These are phyloP conservation scores for Paxillus rubicundulus DNA, from an alignment of 768 basidiomycete genomes.

Conservation along the genomic window DNA sequence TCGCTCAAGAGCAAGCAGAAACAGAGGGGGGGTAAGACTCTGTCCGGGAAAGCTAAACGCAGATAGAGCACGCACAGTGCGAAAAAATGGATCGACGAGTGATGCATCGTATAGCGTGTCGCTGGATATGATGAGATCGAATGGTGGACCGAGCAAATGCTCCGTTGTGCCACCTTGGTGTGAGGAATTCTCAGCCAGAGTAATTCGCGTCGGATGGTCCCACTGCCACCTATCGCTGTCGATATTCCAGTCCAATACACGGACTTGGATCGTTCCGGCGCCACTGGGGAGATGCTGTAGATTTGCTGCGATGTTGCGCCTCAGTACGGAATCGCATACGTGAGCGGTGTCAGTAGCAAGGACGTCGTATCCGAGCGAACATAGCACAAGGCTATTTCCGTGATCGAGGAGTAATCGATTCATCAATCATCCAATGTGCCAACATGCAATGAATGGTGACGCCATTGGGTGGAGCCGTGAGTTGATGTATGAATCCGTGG, in stretches of 20 bases:
- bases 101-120: slow-evolving; percentile 74
- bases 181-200: slow-evolving; percentile 31
- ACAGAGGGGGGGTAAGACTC: not conserved
- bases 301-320: slow-evolving; percentile 58
- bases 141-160: slow-evolving; percentile 46
- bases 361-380: slow-evolving; percentile 71
- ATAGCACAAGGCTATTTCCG: slow-evolving; percentile 53
- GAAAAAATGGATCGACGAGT: slow-evolving; percentile 67
- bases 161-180: slow-evolving; percentile 16
- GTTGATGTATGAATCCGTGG: not conserved
- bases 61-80: slow-evolving; percentile 58
- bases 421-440: not conserved
- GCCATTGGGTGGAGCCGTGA: not conserved
- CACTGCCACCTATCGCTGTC: slow-evolving; percentile 55
- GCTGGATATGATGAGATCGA: slow-evolving; percentile 77
- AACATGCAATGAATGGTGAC: slow-evolving; percentile 2
- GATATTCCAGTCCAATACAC: slow-evolving; percentile 70
- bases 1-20: slow-evolving; percentile 65
- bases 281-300: slow-evolving; percentile 22
- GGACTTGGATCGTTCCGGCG: slow-evolving; percentile 53
- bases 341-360: slow-evolving; percentile 71
- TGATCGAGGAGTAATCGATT: not conserved
- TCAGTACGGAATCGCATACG: slow-evolving; percentile 63
- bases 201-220: slow-evolving; percentile 36
- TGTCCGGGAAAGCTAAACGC: slow-evolving; percentile 1